phyloP scores from a whole-genome alignment of 2,329 filamentous ascomycete genomes.

The Aspergillus pseudonomiae region DNA sequence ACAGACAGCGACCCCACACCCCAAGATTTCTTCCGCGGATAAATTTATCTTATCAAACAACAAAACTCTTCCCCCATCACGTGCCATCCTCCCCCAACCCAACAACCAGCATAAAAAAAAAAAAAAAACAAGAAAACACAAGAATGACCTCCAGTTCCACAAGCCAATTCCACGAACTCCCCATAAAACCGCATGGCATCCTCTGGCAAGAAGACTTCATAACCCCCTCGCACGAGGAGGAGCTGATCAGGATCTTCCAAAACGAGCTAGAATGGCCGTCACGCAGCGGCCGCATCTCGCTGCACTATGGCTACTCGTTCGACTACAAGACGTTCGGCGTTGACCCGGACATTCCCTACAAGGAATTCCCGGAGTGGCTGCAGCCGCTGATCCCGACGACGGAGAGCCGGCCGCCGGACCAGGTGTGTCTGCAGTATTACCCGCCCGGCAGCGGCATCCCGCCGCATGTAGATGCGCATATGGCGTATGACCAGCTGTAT shows the following conservation, averaged over 20 bases:
- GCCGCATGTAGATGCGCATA: conserved; percentile 63
- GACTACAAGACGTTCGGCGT: conserved; percentile 63
- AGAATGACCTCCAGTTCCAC: neutral
- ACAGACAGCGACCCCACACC: neutral
- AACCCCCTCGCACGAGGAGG: conserved; percentile 47
- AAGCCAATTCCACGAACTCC: conserved; percentile 24
- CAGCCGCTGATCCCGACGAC: conserved; percentile 50
- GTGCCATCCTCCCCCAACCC: neutral
- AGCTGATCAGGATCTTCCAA: conserved; percentile 50
- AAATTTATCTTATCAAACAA: neutral
- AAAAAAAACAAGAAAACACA: neutral
- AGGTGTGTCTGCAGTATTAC: conserved; percentile 64
- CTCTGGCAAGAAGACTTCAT: conserved; percentile 54
- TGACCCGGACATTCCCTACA: conserved; percentile 54
- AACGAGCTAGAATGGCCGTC: conserved; percentile 53
- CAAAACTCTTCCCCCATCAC: neutral
- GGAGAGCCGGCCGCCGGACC: conserved; percentile 54
- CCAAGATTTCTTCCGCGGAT: no score
- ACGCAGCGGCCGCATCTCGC: conserved; percentile 51
- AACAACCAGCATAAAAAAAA: neutral
- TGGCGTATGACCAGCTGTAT: conserved; percentile 44
- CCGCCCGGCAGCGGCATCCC: conserved; percentile 63
- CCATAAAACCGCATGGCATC: conserved; percentile 29
- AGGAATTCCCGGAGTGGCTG: conserved; percentile 57
- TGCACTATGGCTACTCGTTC: conserved; percentile 62